These are phyloP conservation scores for Psilocybe tampanensis DNA, from an alignment of 768 basidiomycete species.

Conservation along the genomic window DNA sequence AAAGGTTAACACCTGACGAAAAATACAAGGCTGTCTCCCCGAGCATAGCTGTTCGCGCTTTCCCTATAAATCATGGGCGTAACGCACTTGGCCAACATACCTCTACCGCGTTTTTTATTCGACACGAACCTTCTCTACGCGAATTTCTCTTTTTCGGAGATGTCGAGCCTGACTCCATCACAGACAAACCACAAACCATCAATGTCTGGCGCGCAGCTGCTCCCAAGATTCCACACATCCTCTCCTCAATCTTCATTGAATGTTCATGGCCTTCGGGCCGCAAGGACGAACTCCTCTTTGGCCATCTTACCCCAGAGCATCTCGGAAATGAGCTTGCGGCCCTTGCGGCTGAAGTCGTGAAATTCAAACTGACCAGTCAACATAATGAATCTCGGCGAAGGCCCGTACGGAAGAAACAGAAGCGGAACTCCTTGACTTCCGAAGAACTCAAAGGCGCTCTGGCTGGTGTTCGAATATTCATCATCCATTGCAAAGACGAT, in stretches of 20 bases:
- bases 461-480: slow-evolving; percentile 65
- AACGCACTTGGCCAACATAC: slow-evolving; percentile 61
- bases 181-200: slow-evolving; percentile 58
- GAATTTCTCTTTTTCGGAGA: slow-evolving; percentile 96
- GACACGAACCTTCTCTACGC: slow-evolving; percentile 55
- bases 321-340: slow-evolving; percentile 72
- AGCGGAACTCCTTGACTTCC: slow-evolving; percentile 37
- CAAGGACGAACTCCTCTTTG: slow-evolving; percentile 68
- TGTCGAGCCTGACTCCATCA: slow-evolving; percentile 83
- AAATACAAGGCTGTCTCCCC: slow-evolving; percentile 54
- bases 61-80: slow-evolving; percentile 77
- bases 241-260: slow-evolving; percentile 90
- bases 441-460: slow-evolving; percentile 56
- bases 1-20: slow-evolving; percentile 49
- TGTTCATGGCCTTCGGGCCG: slow-evolving; percentile 87
- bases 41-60: slow-evolving; percentile 61
- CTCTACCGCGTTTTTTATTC: slow-evolving; percentile 85
- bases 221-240: slow-evolving; percentile 64
- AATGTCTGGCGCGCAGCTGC: slow-evolving; percentile 86
- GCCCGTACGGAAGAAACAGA: slow-evolving; percentile 40
- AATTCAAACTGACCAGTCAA: slow-evolving; percentile 33
- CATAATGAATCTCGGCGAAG: slow-evolving; percentile 25
- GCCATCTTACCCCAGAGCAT: slow-evolving; percentile 85
- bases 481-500: slow-evolving; percentile 89
- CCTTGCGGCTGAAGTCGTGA: slow-evolving; percentile 71